phyloP scores from a whole-genome alignment of 2,329 filamentous ascomycete species.

The Aspergillus sp. region DNA sequence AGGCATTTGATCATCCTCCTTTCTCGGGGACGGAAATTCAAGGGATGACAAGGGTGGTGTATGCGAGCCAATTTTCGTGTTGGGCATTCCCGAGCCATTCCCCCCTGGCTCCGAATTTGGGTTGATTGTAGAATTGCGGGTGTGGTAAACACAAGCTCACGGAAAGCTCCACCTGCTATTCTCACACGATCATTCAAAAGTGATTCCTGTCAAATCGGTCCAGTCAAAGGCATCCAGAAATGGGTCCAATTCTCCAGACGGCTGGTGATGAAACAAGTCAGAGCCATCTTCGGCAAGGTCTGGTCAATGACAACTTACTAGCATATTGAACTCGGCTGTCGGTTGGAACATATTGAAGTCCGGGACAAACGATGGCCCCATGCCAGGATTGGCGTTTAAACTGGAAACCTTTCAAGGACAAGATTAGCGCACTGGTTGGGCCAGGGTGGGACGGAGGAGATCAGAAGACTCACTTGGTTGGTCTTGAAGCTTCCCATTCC shows the following conservation, averaged over 20 bases:
- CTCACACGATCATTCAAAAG: constrained; percentile 14
- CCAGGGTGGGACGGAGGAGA: neutral
- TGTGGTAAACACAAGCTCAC: neutral
- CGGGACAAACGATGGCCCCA: constrained; percentile 21
- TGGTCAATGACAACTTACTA: constrained; percentile 19
- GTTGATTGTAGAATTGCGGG: neutral
- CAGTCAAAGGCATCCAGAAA: constrained; percentile 37
- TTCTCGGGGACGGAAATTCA: neutral
- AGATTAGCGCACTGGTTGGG: neutral
- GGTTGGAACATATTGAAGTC: constrained; percentile 26
- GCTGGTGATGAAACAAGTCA: constrained; percentile 18
- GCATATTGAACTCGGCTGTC: constrained; percentile 21
- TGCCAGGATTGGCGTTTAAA: constrained; percentile 20
- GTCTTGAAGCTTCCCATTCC: constrained; percentile 33
- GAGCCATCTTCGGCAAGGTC: neutral
- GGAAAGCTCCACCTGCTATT: neutral
- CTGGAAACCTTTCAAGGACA: constrained; percentile 17
- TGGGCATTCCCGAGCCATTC: neutral
- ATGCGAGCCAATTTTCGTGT: neutral
- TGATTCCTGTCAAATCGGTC: constrained; percentile 32
- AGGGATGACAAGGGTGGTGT: neutral
- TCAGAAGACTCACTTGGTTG: constrained; percentile 24
- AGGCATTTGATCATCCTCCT: neutral
- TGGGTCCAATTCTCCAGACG: constrained; percentile 31
- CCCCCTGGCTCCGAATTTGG: neutral